Evolutionary conservation across 352 stramenopile genomes (phyloP).

Genomic region (Pythium aristosporum): DNA sequence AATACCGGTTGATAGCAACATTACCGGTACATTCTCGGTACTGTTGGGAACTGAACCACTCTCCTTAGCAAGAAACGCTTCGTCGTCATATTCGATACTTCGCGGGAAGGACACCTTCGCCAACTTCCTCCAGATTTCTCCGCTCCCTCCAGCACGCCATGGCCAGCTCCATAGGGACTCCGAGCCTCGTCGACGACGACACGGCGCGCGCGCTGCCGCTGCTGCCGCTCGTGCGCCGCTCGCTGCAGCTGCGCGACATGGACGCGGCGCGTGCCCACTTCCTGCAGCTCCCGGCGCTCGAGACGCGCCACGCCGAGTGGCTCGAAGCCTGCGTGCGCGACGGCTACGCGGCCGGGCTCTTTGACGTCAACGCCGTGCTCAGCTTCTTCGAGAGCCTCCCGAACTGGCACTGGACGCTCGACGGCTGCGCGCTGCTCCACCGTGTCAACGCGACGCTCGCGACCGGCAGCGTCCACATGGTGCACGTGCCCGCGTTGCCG

Average conservation of each 20-base stretch:
- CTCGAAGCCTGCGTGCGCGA: constrained; percentile 59
- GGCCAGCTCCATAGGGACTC: not conserved
- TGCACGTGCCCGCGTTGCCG: constrained; percentile 55
- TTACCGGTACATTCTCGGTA: too few species aligned
- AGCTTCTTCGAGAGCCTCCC: constrained; percentile 69
- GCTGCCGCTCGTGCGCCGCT: constrained; percentile 16
- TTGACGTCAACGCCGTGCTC: constrained; percentile 61
- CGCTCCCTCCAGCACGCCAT: not conserved
- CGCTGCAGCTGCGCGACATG: constrained; percentile 54
- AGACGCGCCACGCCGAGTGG: constrained; percentile 35
- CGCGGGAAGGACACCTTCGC: too few species aligned
- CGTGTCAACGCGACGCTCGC: constrained; percentile 47
- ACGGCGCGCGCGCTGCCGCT: constrained; percentile 12
- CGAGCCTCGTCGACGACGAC: not conserved
- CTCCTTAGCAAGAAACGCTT: too few species aligned
- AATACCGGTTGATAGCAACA: too few species aligned
- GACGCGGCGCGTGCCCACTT: constrained; percentile 54
- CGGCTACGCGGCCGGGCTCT: constrained; percentile 61
- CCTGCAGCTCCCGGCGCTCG: constrained; percentile 56
- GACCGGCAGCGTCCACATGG: constrained; percentile 28
- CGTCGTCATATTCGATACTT: too few species aligned
- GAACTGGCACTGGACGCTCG: constrained; percentile 69
- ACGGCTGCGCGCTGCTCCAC: constrained; percentile 66
- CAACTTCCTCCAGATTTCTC: not conserved
- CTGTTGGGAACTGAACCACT: too few species aligned